Evolutionary conservation across 345 rosid genomes (phyloP), one percentile per base, ranked within the genome.

Genomic region (Pseudoturritis turrita): DNA sequence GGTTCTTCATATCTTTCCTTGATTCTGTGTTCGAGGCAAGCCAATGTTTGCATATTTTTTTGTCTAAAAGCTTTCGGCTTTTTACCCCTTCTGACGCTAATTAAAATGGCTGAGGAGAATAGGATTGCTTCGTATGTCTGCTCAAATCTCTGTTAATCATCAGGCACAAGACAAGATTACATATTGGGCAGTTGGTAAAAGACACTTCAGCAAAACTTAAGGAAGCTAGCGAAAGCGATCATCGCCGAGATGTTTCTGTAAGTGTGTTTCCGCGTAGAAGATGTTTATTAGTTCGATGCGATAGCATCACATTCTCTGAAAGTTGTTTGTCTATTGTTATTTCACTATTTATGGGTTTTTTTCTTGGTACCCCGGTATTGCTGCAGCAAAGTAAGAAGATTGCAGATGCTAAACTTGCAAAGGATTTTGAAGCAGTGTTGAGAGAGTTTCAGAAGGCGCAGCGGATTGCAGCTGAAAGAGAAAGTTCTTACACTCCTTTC

Each of bases 381-480:
- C 12, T 75, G 59, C 53, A 76, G 79, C 71, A 47, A 76, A 70
- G 71, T 40, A 76, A 76, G 75, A 76, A 76, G 79, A 61, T 76
- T 17, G 69, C 71, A 13, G 79, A 76, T 62, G 75, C 96, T 58
- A 94, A 94, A 80, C 96, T 94, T 70, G 98, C 96, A 40, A 94
- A 84, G 81, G 98, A 94, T 73, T 91, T 94, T 71, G 88, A 94
- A 81, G 82, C 87, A 15, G 97, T 91, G 76, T 79, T 91, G 77
- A 89, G 80, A 70, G 95, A 88, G 83, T 94, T 85, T 77, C 98
- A 94, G 82, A 94, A 91, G 78, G 96, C 95, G 33, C 97, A 94
- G 49, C 84, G 88, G 78, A 84, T 89, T 72, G 88, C 98, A 23
- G 96, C 93, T 50, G 91, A 85, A 84, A 83, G 97, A 50, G 97